These are phyloP conservation scores for Postia placenta DNA, from an alignment of 768 basidiomycete genomes.

Conservation along the genomic window DNA sequence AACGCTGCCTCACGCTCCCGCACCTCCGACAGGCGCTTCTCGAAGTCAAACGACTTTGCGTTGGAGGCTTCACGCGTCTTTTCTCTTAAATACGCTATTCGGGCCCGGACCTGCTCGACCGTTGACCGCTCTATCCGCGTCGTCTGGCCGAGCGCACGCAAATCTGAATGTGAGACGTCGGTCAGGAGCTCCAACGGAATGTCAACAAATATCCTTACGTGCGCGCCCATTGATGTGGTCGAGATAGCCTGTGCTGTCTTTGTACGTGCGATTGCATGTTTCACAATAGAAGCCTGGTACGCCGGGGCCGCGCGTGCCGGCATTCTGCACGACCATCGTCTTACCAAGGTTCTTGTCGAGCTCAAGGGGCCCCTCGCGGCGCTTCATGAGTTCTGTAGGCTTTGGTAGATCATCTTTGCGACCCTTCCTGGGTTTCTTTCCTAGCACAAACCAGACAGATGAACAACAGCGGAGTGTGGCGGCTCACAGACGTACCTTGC, in stretches of 20 bases:
- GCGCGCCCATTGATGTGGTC: slow-evolving; percentile 94
- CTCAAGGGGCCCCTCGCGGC: slow-evolving; percentile 76
- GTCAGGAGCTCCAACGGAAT: slow-evolving; percentile 2
- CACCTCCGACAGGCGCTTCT: slow-evolving; percentile 79
- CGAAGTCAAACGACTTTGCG: slow-evolving; percentile 93
- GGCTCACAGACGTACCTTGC: slow-evolving; percentile 49
- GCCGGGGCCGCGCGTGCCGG: slow-evolving; percentile 77
- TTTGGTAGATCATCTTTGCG: slow-evolving; percentile 79
- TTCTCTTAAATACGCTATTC: slow-evolving; percentile 83
- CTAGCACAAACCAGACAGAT: slow-evolving; percentile 31
- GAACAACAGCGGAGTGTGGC: not conserved
- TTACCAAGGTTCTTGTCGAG: slow-evolving; percentile 94
- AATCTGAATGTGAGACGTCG: slow-evolving; percentile 46
- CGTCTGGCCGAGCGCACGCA: slow-evolving; percentile 91
- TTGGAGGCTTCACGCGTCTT: slow-evolving; percentile 77
- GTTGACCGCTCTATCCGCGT: slow-evolving; percentile 89
- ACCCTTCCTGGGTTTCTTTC: slow-evolving; percentile 74
- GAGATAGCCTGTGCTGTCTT: slow-evolving; percentile 89
- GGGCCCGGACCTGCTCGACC: slow-evolving; percentile 84
- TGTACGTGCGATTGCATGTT: slow-evolving; percentile 84
- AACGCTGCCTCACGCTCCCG: slow-evolving; percentile 62
- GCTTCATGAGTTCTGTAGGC: slow-evolving; percentile 90
- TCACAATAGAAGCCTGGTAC: slow-evolving; percentile 95
- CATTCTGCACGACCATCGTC: slow-evolving; percentile 89
- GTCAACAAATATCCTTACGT: slow-evolving; percentile 63